Conservation (phyloP, 106 monocot genomes). For the Narthecium ossifragum region DNA sequence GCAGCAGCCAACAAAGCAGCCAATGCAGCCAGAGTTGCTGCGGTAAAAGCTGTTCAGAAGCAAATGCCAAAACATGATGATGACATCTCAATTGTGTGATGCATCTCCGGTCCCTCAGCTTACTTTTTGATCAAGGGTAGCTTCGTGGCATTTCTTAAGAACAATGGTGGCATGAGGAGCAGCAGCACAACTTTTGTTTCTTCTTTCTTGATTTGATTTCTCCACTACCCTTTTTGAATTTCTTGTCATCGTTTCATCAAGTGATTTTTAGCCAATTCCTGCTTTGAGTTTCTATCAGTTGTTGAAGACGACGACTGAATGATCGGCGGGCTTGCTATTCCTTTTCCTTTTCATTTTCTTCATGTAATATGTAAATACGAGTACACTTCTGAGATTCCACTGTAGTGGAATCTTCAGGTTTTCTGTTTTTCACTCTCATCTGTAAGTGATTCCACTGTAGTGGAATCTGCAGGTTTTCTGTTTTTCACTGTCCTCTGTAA, state of each 20-base stretch:
- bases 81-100: conserved; percentile 30
- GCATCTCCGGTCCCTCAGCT: background rate
- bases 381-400: background rate
- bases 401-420: background rate
- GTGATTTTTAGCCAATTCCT: background rate
- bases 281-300: background rate
- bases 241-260: background rate
- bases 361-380: background rate
- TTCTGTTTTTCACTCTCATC: background rate
- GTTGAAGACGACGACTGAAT: background rate
- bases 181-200: too few species aligned
- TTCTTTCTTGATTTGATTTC: too few species aligned
- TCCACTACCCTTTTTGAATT: background rate
- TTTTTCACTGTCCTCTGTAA: background rate
- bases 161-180: background rate
- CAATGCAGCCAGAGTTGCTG: conserved; percentile 59
- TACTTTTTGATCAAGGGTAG: background rate
- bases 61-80: conserved; percentile 13
- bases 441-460: background rate
- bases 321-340: background rate
- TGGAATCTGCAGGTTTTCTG: background rate
- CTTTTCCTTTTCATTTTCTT: background rate
- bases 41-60: conserved; percentile 76
- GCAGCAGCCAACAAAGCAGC: conserved; percentile 63
- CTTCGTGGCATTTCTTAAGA: background rate